Evolutionary conservation across 495 filamentous ascomycete species (phyloP), one percentile per base, ranked within the genome.

Genomic region (Glutinoglossum americanum): DNA sequence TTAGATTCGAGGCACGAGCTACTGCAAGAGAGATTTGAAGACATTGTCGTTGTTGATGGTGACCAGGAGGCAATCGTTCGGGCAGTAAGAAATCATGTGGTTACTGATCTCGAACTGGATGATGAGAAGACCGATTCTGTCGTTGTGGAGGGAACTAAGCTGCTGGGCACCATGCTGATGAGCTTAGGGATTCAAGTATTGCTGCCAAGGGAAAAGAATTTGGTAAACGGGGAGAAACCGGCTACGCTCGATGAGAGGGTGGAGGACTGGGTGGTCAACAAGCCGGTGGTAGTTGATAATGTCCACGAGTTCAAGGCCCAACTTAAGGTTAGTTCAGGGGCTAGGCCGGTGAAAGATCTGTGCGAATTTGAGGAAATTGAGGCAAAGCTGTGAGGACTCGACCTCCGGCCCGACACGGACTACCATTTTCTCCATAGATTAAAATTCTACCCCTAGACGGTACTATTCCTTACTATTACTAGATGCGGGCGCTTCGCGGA

Each of bases 311-410:
- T 80, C 73, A 93, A 88, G 74, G 80, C 85, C 4, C 70, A 76
- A 21, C 67, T 90, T 56, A 70, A 74, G 59, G 75, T 84, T 49
- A 89, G 79, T 60, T 71, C 75, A 27, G 89, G 84, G 0, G 79
- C 87, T 0, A 74, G 73, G 56, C 77, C 89, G 0, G 75, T 86
- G n/a, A 78, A 71, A 56, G 80, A 87, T 64, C 70, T 96, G 53
- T 83, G 72, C 60, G 85, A 87, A 58, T 94, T 84, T 64, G 85
- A 90, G 68, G 89, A 94, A 59, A 69, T 80, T 61, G 83, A 82
- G 55, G 69, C 84, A 13, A 92, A 92, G 71, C 76, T 92, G 51
- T 87, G 41, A 45, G 41, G 4, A 19, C 41, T 21, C 13, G 19
- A 10, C 10, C 17, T 10, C 10, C 13, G 9, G n/a, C 4, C 9